A percentile compares a stretch with the other conserved stretches of the same genome.
These are phyloP conservation scores for Arthrinium phaeospermum DNA, from an alignment of 2,329 filamentous ascomycete genomes.

Conservation along the genomic window DNA sequence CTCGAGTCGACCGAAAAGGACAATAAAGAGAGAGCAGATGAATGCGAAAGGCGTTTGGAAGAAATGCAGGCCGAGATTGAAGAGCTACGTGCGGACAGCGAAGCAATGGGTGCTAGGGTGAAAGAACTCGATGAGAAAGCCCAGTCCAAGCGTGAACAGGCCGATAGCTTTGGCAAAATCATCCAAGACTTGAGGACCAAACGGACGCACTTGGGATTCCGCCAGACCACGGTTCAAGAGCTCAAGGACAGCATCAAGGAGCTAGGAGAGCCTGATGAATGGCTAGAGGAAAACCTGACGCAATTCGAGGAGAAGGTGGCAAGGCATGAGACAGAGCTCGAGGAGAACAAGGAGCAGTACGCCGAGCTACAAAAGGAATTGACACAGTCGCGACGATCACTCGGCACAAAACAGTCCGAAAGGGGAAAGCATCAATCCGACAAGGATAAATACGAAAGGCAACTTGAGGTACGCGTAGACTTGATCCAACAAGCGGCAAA, in stretches of 20 bases:
- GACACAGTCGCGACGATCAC: slow-evolving; percentile 48
- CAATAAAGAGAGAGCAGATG: slow-evolving; percentile 84
- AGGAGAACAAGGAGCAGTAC: slow-evolving; percentile 68
- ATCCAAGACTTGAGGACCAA: slow-evolving; percentile 79
- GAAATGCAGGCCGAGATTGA: slow-evolving; percentile 72
- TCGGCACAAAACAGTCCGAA: slow-evolving; percentile 64
- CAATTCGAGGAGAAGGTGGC: slow-evolving; percentile 79
- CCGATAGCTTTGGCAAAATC: slow-evolving; percentile 75
- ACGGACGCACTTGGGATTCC: slow-evolving; percentile 72
- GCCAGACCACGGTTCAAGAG: slow-evolving; percentile 72
- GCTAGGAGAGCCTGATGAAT: slow-evolving; percentile 77
- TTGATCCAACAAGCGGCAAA: slow-evolving; percentile 81
- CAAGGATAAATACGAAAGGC: slow-evolving; percentile 84
- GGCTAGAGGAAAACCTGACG: slow-evolving; percentile 72
- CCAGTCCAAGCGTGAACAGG: slow-evolving; percentile 72
- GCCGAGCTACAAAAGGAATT: slow-evolving; percentile 63
- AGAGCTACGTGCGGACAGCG: slow-evolving; percentile 61
- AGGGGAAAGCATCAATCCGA: slow-evolving; percentile 83
- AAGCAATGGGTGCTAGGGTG: slow-evolving; percentile 65
- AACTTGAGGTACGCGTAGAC: slow-evolving; percentile 72
- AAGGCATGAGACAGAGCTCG: slow-evolving; percentile 67
- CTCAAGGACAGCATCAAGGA: slow-evolving; percentile 76
- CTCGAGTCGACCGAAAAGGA: slow-evolving; percentile 79
- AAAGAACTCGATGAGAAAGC: slow-evolving; percentile 62
- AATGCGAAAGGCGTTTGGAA: slow-evolving; percentile 68